Conservation (phyloP, 2,329 filamentous ascomycete genomes). For the Amylocarpus encephaloides region DNA sequence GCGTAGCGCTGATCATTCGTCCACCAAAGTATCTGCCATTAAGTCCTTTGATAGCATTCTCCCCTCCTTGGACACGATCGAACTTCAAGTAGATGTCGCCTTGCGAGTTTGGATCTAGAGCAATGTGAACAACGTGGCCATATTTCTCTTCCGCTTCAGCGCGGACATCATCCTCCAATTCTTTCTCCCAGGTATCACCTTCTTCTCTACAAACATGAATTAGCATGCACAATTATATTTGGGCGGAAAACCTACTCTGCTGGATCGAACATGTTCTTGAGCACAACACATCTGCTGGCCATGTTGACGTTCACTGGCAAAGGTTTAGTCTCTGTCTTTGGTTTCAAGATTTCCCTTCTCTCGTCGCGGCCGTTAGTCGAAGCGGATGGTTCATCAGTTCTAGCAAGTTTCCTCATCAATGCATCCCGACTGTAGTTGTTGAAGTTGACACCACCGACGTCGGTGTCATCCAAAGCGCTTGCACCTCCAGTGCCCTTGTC, state of each 20-base stretch:
- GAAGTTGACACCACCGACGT: constrained; percentile 98
- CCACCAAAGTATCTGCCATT: constrained; percentile 96
- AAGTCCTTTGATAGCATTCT: constrained; percentile 95
- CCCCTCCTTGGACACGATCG: constrained; percentile 86
- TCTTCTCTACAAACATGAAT: constrained; percentile 59
- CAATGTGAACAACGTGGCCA: constrained; percentile 95
- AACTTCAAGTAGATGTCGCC: constrained; percentile 99
- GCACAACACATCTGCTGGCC: constrained; percentile 86
- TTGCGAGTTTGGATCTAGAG: constrained; percentile 84
- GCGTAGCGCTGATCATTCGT: constrained; percentile 85
- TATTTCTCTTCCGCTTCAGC: constrained; percentile 92
- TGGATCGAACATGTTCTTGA: constrained; percentile 94
- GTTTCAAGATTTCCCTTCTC: constrained; percentile 67
- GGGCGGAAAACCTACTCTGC: constrained; percentile 62
- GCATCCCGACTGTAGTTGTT: constrained; percentile 98
- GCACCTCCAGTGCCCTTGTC: constrained; percentile 84
- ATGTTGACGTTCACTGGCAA: constrained; percentile 82
- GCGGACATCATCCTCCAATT: constrained; percentile 89
- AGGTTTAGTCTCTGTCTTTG: constrained; percentile 72
- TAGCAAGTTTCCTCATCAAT: constrained; percentile 96
- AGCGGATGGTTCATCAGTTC: constrained; percentile 74
- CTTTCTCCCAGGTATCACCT: constrained; percentile 83
- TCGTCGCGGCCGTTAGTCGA: constrained; percentile 49
- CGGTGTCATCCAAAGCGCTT: constrained; percentile 92
- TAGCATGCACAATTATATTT: constrained; percentile 23